These are phyloP conservation scores for Diospyros kaki DNA, from an alignment of 148 eudicot genomes.

Conservation along the genomic window DNA sequence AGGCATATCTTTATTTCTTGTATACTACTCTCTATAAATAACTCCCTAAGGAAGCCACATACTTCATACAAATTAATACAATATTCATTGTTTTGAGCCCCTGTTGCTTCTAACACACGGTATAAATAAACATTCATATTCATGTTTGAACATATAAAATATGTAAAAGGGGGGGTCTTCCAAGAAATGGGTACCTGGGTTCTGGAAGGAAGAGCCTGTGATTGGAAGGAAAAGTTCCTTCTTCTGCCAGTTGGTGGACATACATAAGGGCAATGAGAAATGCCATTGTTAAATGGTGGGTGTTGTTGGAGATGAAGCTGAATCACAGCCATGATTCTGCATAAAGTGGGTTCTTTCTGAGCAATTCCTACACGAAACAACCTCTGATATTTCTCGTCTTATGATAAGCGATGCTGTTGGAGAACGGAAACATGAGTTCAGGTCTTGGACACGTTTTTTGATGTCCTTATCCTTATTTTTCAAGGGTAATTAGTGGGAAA, in stretches of 20 bases:
- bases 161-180: not conserved
- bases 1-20: no score
- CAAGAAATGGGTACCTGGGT: slow-evolving; percentile 44
- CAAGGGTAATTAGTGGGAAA: not conserved
- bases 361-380: not conserved
- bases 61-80: no score
- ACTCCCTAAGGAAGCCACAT: no score
- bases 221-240: slow-evolving; percentile 20
- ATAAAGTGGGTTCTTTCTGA: not conserved
- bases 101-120: no score
- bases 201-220: slow-evolving; percentile 46
- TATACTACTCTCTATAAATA: no score
- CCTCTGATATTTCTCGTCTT: not conserved
- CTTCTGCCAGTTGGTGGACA: slow-evolving; percentile 9
- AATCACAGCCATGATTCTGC: slow-evolving; percentile 20
- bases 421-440: slow-evolving; percentile 16
- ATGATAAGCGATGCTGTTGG: not conserved
- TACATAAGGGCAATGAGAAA: slow-evolving; percentile 14
- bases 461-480: slow-evolving; percentile 3
- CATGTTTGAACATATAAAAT: no score
- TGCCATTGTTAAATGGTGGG: slow-evolving; percentile 16
- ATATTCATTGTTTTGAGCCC: no score
- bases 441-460: slow-evolving; percentile 30
- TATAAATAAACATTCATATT: no score
- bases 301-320: slow-evolving; percentile 21